A percentile compares a stretch with the other conserved stretches of the same genome.
These are phyloP conservation scores for Tylopilus cervinicoccineus DNA, from an alignment of 768 basidiomycete species.

Conservation along the genomic window DNA sequence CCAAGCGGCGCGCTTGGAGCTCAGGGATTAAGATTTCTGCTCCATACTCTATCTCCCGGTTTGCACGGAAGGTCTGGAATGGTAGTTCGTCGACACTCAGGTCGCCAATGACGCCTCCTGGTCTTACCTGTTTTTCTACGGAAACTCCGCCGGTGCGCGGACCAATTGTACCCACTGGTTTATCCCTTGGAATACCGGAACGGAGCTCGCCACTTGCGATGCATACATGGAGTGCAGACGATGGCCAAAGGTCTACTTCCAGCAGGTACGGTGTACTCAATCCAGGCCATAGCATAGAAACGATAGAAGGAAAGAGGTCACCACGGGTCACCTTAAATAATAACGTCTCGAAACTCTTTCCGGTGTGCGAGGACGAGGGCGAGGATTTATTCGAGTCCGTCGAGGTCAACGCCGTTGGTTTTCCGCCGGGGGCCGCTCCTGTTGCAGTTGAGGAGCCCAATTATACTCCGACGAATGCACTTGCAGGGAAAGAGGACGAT, in stretches of 20 bases:
- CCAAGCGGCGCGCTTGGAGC: slow-evolving; percentile 65
- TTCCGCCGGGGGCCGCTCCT: slow-evolving; percentile 14
- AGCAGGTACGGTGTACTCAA: slow-evolving; percentile 19
- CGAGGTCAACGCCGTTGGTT: slow-evolving; percentile 15
- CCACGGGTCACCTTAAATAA: slow-evolving; percentile 18
- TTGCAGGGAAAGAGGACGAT: slow-evolving; percentile 19
- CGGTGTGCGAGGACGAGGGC: slow-evolving; percentile 29
- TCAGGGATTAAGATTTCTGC: slow-evolving; percentile 43
- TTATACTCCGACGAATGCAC: neutral
- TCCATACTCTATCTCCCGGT: slow-evolving; percentile 13
- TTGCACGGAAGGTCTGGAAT: slow-evolving; percentile 16
- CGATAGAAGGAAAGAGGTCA: slow-evolving; percentile 11
- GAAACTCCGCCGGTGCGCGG: slow-evolving; percentile 5
- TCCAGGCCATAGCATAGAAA: slow-evolving; percentile 11
- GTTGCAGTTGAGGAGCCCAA: slow-evolving; percentile 2
- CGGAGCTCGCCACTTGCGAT: slow-evolving; percentile 48
- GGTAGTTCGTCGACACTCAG: neutral
- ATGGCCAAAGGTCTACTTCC: slow-evolving; percentile 24
- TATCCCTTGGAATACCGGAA: slow-evolving; percentile 49
- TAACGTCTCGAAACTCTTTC: slow-evolving; percentile 23
- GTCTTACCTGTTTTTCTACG: slow-evolving; percentile 9
- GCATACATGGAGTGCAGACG: slow-evolving; percentile 37
- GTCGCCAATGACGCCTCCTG: slow-evolving; percentile 17
- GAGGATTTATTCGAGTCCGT: slow-evolving; percentile 32
- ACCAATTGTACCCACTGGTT: slow-evolving; percentile 30